Evolutionary conservation across 2,329 filamentous ascomycete species (phyloP), one percentile per base, ranked within the genome.

Genomic region (Nemania diffusa): DNA sequence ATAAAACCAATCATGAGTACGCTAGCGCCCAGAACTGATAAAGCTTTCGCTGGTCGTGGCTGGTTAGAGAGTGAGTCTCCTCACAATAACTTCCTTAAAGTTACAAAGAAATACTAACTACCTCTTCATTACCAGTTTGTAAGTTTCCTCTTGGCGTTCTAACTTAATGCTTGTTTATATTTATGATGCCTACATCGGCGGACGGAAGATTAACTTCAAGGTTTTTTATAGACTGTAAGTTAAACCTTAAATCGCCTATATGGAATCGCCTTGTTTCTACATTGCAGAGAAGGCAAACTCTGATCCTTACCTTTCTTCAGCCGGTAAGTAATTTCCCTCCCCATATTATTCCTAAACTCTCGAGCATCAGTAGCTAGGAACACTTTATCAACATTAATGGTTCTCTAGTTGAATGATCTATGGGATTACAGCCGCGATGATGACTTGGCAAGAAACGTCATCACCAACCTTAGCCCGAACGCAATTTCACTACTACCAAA

Each of bases 161-260:
- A 42, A 58, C 27, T n/a, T 2, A 15, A 50, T 22, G 2, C 40
- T 37, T 4, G 34, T 2, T 24, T n/a, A 50, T 58, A 27, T 9
- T 2, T 6, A n/a, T n/a, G n/a, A n/a, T 6, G 5, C 26, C n/a
- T 48, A 24, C 3, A 22, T 34, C 9, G 24, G 27, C 48, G 13
- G 17, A n/a, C n/a, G n/a, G n/a, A n/a, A n/a, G n/a, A n/a, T n/a
- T 48, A 24, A 48, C 56, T 37, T 5, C 32, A 11, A n/a, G 32
- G 37, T 46, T 26, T 26, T 58, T 3, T 34, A 48, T 13, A 58
- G 56, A 58, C 56, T 26, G 56, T 58, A 26, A 58, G 56, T 22
- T 53, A 7, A n/a, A 53, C 15, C 27, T 34, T 34, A 17, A 24
- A n/a, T 11, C 24, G 5, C 40, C n/a, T n/a, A n/a, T 17, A 26